Percentiles rank a stretch among this genome's conserved stretches.
Evolutionary conservation across 495 filamentous ascomycete species (phyloP).

Genomic region (Hypoxylon intermedium): DNA sequence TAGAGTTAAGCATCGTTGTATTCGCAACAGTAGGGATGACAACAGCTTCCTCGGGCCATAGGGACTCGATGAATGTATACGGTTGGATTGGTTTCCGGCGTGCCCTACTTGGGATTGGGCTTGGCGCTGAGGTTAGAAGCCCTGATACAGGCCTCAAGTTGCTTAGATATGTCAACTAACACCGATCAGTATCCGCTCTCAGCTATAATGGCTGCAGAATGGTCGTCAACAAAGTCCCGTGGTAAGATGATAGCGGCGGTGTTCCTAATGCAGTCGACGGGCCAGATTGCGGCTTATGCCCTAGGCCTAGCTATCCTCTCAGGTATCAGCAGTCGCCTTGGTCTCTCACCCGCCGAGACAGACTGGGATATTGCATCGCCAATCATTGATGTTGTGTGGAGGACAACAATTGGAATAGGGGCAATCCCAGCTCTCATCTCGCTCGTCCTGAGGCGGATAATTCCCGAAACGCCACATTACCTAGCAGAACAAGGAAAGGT

Average conservation of each 20-base stretch:
- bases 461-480: constrained; percentile 68
- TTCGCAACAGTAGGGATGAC: constrained; percentile 63
- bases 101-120: constrained; percentile 61
- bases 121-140: constrained; percentile 47
- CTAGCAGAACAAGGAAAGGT: constrained; percentile 34
- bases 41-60: constrained; percentile 41
- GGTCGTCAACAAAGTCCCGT: constrained; percentile 63
- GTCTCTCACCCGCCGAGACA: constrained; percentile 54
- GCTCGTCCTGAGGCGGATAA: constrained; percentile 63
- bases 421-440: constrained; percentile 67
- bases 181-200: constrained; percentile 44
- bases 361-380: constrained; percentile 49
- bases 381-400: constrained; percentile 60
- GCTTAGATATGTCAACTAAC: constrained; percentile 1
- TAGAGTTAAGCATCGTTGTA: constrained; percentile 67
- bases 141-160: not conserved
- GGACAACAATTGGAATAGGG: constrained; percentile 66
- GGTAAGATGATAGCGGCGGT: constrained; percentile 71
- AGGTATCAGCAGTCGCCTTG: constrained; percentile 54
- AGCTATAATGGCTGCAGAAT: constrained; percentile 69
- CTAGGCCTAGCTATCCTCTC: constrained; percentile 56
- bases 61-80: constrained; percentile 60
- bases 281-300: constrained; percentile 63
- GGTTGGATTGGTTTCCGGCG: constrained; percentile 67
- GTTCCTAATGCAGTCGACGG: constrained; percentile 71